Evolutionary conservation across 768 basidiomycete species (phyloP).

Genomic region (Mycena vulgaris): DNA sequence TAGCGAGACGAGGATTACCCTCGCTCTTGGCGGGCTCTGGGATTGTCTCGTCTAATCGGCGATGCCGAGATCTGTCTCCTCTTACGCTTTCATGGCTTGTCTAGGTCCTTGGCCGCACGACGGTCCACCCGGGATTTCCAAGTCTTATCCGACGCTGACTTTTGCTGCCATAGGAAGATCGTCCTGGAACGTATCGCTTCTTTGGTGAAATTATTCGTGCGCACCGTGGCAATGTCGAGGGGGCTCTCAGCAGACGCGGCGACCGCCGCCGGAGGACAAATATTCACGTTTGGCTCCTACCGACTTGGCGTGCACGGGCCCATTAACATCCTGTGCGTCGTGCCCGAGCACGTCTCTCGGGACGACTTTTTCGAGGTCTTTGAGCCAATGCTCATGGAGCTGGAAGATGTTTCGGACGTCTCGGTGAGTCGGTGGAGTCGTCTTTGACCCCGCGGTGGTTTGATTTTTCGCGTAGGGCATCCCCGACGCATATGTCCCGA

Average conservation of each 20-base stretch:
- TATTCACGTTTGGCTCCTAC: conserved; percentile 99
- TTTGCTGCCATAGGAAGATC: conserved; percentile 76
- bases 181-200: conserved; percentile 92
- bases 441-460: not conserved
- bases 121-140: not conserved
- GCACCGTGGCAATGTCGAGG: conserved; percentile 79
- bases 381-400: conserved; percentile 87
- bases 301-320: conserved; percentile 98
- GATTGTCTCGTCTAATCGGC: not conserved
- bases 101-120: conserved; percentile 16
- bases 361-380: conserved; percentile 97
- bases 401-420: conserved; percentile 91
- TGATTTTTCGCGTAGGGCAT: conserved; percentile 78
- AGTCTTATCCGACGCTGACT: conserved; percentile 31
- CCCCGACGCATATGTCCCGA: conserved; percentile 96
- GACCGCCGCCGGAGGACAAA: conserved; percentile 94
- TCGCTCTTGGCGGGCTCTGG: conserved; percentile 15
- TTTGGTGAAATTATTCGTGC: conserved; percentile 94
- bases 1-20: conserved; percentile 12
- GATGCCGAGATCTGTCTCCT: conserved; percentile 5
- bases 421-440: conserved; percentile 71
- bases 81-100: conserved; percentile 10
- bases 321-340: conserved; percentile 98
- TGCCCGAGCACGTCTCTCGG: conserved; percentile 94
- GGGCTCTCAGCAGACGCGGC: conserved; percentile 95